A percentile compares a stretch with the other conserved stretches of the same genome.
Conservation (phyloP, 1,284 basidiomycete species). For the Melampsora americana region DNA sequence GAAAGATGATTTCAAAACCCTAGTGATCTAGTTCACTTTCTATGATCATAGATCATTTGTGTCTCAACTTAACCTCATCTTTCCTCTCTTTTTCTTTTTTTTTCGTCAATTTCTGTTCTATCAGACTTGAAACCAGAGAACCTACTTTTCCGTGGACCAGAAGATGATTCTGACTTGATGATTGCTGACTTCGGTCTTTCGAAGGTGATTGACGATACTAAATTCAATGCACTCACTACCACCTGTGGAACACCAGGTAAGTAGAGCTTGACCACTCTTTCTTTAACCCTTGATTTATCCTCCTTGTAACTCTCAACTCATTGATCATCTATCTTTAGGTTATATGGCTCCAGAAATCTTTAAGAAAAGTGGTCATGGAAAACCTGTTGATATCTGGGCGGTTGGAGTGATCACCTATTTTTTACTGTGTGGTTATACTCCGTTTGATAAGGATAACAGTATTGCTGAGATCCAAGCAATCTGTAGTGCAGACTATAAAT, state of each 20-base stretch:
- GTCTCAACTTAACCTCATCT: constrained; percentile 1
- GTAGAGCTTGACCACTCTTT: constrained; percentile 19
- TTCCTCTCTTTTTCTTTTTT: constrained; percentile 21
- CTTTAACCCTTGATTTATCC: neutral
- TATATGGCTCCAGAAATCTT: constrained; percentile 99
- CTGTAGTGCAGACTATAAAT: constrained; percentile 82
- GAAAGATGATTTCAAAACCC: no score
- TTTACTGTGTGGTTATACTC: constrained; percentile 59
- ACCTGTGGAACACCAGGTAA: constrained; percentile 87
- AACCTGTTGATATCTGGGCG: constrained; percentile 81
- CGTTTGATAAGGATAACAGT: constrained; percentile 84
- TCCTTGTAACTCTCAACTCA: neutral
- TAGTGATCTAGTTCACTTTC: no score
- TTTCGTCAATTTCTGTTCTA: neutral
- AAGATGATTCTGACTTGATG: constrained; percentile 89
- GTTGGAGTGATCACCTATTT: constrained; percentile 45
- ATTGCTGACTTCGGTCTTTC: constrained; percentile 88
- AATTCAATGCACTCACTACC: constrained; percentile 82
- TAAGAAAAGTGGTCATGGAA: constrained; percentile 88
- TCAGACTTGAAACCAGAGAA: constrained; percentile 95
- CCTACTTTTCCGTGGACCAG: constrained; percentile 82
- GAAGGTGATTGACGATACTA: constrained; percentile 82
- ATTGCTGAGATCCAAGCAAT: constrained; percentile 68
- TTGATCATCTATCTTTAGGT: constrained; percentile 47
- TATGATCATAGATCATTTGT: no score